A percentile compares a stretch with the other conserved stretches of the same genome.
These are phyloP conservation scores for Phaffomyces opuntiae DNA, from an alignment of 805 yeast species.

Conservation along the genomic window DNA sequence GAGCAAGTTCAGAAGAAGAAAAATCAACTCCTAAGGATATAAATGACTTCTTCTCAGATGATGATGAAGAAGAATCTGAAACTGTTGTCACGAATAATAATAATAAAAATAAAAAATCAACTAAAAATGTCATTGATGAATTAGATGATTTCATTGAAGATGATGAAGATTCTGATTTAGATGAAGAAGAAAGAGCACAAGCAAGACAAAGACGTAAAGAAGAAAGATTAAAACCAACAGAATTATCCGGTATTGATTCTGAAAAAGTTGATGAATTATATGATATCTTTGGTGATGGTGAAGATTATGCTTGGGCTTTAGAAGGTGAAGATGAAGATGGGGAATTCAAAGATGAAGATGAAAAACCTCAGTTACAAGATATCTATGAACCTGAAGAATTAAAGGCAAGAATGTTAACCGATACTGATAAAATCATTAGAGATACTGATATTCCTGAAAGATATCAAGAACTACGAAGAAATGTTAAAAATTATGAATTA, in stretches of 20 bases:
- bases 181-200: slow-evolving; percentile 49
- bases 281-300: slow-evolving; percentile 96
- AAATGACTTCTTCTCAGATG: slow-evolving; percentile 37
- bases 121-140: slow-evolving; percentile 55
- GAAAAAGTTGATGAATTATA: slow-evolving; percentile 89
- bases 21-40: slow-evolving; percentile 13
- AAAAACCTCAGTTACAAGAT: slow-evolving; percentile 59
- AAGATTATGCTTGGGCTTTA: slow-evolving; percentile 96
- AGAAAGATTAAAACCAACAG: slow-evolving; percentile 47
- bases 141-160: slow-evolving; percentile 97
- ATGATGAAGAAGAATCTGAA: slow-evolving; percentile 29
- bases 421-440: slow-evolving; percentile 83
- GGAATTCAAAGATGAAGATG: slow-evolving; percentile 34
- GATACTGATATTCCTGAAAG: slow-evolving; percentile 89
- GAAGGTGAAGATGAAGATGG: slow-evolving; percentile 70
- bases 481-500: slow-evolving; percentile 62
- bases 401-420: slow-evolving; percentile 85
- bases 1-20: slow-evolving; percentile 44
- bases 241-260: slow-evolving; percentile 62
- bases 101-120: slow-evolving; percentile 10
- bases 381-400: slow-evolving; percentile 94
- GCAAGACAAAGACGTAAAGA: slow-evolving; percentile 37
- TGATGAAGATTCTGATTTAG: slow-evolving; percentile 91
- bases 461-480: slow-evolving; percentile 65
- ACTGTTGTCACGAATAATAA: slow-evolving; percentile 24